Conservation (phyloP, 2,329 filamentous ascomycete genomes). For the Aspergillus ochraceus region DNA sequence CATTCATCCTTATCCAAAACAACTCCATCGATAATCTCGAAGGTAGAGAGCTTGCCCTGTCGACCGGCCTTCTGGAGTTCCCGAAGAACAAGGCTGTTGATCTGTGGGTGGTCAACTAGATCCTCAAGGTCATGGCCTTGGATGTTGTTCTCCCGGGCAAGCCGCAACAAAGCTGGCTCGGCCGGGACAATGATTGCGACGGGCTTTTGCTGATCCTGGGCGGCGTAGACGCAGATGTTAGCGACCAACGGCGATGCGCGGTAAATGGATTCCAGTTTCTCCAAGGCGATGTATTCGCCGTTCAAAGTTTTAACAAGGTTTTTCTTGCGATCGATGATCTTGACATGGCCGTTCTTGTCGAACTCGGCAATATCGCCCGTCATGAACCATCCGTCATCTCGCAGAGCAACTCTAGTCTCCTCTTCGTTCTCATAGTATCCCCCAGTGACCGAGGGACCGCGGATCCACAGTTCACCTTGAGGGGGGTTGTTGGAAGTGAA, state of each 20-base stretch:
- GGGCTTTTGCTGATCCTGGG: conserved; percentile 71
- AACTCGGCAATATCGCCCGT: conserved; percentile 95
- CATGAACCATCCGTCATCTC: conserved; percentile 91
- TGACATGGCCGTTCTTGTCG: conserved; percentile 73
- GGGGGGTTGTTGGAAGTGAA: conserved; percentile 70
- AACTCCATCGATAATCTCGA: conserved; percentile 46
- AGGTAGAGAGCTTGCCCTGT: conserved; percentile 36
- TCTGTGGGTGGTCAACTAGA: conserved; percentile 56
- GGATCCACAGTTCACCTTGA: conserved; percentile 90
- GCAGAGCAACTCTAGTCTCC: conserved; percentile 77
- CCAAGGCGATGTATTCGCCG: conserved; percentile 94
- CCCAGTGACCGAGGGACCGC: conserved; percentile 70
- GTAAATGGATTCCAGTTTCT: conserved; percentile 93
- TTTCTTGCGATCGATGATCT: conserved; percentile 95
- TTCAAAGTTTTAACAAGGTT: conserved; percentile 95
- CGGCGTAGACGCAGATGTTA: conserved; percentile 86
- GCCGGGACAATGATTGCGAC: conserved; percentile 74
- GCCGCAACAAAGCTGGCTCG: conserved; percentile 56
- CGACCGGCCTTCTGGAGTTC: conserved; percentile 41
- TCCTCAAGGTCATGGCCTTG: conserved; percentile 64
- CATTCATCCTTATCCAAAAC: conserved; percentile 48
- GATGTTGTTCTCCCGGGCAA: conserved; percentile 60
- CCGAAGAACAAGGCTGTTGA: conserved; percentile 42
- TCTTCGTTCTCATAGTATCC: conserved; percentile 84
- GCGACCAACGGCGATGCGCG: conserved; percentile 72